Evolutionary conservation across 2,329 filamentous ascomycete species (phyloP), one percentile per base, ranked within the genome.

Genomic region (Monilinia fructicola): DNA sequence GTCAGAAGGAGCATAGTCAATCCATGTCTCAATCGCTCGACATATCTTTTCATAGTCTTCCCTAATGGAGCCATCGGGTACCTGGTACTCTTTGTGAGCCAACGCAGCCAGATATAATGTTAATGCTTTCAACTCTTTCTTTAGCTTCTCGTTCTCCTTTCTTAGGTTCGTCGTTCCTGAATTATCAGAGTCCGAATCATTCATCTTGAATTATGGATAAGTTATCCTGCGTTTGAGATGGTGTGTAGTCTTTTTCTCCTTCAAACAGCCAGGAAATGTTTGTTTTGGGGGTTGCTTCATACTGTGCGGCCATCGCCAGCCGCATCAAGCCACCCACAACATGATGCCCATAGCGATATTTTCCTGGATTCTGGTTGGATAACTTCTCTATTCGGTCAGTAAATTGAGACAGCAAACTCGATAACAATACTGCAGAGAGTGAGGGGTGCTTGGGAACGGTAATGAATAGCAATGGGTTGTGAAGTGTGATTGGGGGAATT

Each of bases 11-110:
- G 44, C 56, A 46, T 60, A 48, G 10, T 60, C 42, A n/a, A 60
- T 35, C 56, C 56, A 48, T 7, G 23, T 60, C 40, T 60, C 56
- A 14, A 60, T 48, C 31, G 56, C 56, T 48, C 26, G 44, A 35
- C 56, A 60, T 18, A 60, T n/a, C n/a, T 48, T 60, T 23, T 48
- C 26, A 26, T 60, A 60, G 10, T 60, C 56, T 28, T 60, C 56
- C 48, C 26, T 60, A 21, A 60, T 60, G 1, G 56, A 48, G 35
- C 56, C 56, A 18, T 48, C 42, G 18, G 56, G 56, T n/a, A 60
- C 26, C 31, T 48, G 56, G 31, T 60, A 60, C 12, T 60, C 42
- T 35, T 60, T 48, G 31, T 60, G 56, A 16, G 56, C 56, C 31
- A 48, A 9, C 4, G 26, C 23, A 12, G 56, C 56, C n/a, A 60